Evolutionary conservation across 805 yeast species (phyloP).

Genomic region (Wickerhamomyces subpelliculosus): DNA sequence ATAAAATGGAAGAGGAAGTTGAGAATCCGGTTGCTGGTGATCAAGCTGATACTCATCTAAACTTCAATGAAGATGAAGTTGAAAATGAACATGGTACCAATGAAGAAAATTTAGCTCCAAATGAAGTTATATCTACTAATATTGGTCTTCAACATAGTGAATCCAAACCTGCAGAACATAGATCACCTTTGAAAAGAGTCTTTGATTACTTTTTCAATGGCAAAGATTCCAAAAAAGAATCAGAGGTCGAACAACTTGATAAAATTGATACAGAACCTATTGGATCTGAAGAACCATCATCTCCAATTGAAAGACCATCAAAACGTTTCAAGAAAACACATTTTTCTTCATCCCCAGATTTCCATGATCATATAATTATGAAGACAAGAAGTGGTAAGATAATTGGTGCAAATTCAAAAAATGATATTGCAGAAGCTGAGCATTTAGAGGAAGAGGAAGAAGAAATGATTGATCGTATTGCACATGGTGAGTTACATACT

Average conservation of each 20-base stretch:
- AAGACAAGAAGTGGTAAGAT: slow-evolving; percentile 24
- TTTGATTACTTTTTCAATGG: not conserved
- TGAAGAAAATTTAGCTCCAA: no score
- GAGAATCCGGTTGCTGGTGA: not conserved
- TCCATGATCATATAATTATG: slow-evolving; percentile 19
- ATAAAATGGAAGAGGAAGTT: not conserved
- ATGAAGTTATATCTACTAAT: no score
- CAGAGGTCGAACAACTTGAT: no score
- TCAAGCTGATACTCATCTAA: not conserved
- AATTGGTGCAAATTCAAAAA: slow-evolving; percentile 22
- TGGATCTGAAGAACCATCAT: no score
- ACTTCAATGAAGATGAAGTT: not conserved
- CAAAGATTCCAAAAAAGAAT: no score
- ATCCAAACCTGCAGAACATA: no score
- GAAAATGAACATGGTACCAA: not conserved
- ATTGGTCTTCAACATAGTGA: no score
- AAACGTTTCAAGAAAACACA: no score
- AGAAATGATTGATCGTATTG: slow-evolving; percentile 13
- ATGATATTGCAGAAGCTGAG: slow-evolving; percentile 18
- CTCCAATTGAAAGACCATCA: no score
- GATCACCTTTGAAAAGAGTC: slow-evolving; percentile 2
- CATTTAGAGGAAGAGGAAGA: slow-evolving; percentile 14
- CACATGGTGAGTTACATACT: slow-evolving; percentile 10
- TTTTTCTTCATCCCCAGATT: not conserved
- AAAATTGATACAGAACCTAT: no score